Percentiles rank a stretch among this genome's conserved stretches.
Evolutionary conservation across 257 asterid genomes (phyloP).

Genomic region (Plantago major): DNA sequence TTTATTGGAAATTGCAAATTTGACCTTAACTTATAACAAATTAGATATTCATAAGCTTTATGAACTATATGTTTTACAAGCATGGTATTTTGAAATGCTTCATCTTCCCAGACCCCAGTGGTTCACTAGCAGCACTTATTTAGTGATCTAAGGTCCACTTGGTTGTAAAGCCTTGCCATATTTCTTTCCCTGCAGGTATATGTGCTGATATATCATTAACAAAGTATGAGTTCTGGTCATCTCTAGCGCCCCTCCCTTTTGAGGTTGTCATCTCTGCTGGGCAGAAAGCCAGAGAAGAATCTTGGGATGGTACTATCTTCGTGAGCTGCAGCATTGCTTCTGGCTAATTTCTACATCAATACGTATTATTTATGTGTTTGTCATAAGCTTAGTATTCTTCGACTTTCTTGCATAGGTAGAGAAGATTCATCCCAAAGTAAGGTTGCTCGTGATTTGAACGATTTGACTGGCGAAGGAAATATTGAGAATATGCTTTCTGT

Average conservation of each 20-base stretch:
- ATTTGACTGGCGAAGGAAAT: conserved; percentile 96
- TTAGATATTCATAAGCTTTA: too few relatives aligned
- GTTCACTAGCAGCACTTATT: not conserved
- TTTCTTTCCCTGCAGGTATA: conserved; percentile 52
- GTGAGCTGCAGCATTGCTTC: conserved; percentile 20
- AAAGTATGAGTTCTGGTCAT: conserved; percentile 91
- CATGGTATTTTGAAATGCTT: not conserved
- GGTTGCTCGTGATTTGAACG: conserved; percentile 66
- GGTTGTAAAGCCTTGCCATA: conserved; percentile 6
- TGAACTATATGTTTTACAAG: too few relatives aligned
- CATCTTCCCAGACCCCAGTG: not conserved
- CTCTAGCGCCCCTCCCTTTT: conserved; percentile 97
- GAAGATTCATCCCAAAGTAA: conserved; percentile 44
- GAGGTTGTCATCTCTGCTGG: conserved; percentile 97
- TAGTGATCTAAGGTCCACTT: conserved; percentile 7
- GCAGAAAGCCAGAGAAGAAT: conserved; percentile 88
- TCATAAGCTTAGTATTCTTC: conserved; percentile 22
- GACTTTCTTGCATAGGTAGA: conserved; percentile 38
- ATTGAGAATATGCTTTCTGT: conserved; percentile 98
- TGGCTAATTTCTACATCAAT: conserved; percentile 8
- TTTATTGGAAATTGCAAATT: too few relatives aligned
- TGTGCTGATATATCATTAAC: conserved; percentile 80
- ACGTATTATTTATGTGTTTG: conserved; percentile 10
- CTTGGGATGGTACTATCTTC: conserved; percentile 68
- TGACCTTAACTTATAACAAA: too few relatives aligned